A percentile compares a stretch with the other conserved stretches of the same genome.
Conservation (phyloP, 139 green algal genomes). For the Penium margaritaceum region DNA sequence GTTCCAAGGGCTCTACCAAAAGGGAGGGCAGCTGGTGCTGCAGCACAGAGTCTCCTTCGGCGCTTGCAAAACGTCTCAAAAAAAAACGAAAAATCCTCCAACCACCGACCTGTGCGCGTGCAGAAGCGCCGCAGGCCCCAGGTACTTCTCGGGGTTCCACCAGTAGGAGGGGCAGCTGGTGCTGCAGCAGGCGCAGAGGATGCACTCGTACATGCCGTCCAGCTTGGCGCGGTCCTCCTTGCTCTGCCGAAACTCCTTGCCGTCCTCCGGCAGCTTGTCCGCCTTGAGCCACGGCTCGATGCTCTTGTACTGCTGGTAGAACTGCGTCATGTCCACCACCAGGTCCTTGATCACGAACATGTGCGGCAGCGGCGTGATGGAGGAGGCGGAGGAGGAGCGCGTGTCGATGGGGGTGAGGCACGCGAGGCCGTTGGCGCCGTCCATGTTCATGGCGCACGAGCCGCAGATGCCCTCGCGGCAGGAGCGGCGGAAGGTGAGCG, state of each 20-base stretch:
- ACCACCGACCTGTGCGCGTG: conserved; percentile 72
- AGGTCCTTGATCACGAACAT: conserved; percentile 98
- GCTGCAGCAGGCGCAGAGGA: conserved; percentile 96
- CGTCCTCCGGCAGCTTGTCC: conserved; percentile 48
- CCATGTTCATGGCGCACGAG: conserved; percentile 98
- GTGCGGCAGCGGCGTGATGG: conserved; percentile 90
- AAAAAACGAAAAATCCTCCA: no score
- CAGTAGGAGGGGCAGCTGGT: conserved; percentile 93
- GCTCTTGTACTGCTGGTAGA: conserved; percentile 97
- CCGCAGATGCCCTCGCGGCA: conserved; percentile 97
- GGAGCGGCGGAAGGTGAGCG: conserved; percentile 78
- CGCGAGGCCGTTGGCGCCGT: conserved; percentile 89
- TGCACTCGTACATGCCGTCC: conserved; percentile 98
- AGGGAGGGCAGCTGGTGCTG: no score
- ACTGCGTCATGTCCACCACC: conserved; percentile 98
- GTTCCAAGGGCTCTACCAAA: no score
- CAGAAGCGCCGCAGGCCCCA: conserved; percentile 89
- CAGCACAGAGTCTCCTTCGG: no score
- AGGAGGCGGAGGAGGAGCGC: background rate
- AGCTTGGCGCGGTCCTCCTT: conserved; percentile 86
- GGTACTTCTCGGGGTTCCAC: conserved; percentile 98
- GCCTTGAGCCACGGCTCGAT: conserved; percentile 94
- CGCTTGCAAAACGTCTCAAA: no score
- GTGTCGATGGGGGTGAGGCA: conserved; percentile 81
- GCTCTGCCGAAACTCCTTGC: conserved; percentile 77